These are phyloP conservation scores for Rhizopogon vinicolor DNA, from an alignment of 768 basidiomycete species.

Conservation along the genomic window DNA sequence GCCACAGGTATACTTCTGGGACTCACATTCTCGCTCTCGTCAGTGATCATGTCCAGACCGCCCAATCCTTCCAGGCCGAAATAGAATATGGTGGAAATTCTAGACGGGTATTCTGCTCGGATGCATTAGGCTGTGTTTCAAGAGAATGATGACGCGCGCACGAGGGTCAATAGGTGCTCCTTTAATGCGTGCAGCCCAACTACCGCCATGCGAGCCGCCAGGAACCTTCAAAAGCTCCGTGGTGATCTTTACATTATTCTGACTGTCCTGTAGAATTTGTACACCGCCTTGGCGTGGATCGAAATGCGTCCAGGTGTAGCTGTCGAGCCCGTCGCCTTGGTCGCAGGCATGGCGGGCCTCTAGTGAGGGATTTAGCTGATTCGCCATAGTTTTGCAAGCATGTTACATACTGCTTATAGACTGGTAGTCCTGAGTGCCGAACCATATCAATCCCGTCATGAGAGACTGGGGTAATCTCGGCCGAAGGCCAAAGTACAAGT, in stretches of 20 bases:
- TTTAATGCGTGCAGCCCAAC: constrained; percentile 83
- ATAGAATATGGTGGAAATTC: constrained; percentile 81
- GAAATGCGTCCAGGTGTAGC: constrained; percentile 85
- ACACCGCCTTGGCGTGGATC: constrained; percentile 84
- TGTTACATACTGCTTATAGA: constrained; percentile 56
- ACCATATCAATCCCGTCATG: constrained; percentile 93
- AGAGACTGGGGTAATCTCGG: constrained; percentile 85
- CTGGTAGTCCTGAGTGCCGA: constrained; percentile 81
- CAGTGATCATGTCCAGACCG: constrained; percentile 72
- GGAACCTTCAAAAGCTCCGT: constrained; percentile 86
- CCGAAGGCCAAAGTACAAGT: constrained; percentile 91
- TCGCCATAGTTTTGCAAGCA: background rate
- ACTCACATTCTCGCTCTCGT: constrained; percentile 69
- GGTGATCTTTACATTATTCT: constrained; percentile 82
- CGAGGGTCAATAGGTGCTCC: constrained; percentile 72
- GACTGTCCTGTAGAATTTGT: constrained; percentile 75
- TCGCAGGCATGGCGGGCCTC: constrained; percentile 86
- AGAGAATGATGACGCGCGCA: constrained; percentile 17
- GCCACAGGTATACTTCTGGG: background rate
- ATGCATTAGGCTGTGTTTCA: constrained; percentile 22
- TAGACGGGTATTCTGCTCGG: constrained; percentile 38
- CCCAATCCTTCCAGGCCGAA: constrained; percentile 86
- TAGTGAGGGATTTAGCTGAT: constrained; percentile 21
- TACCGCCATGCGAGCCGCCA: constrained; percentile 78
- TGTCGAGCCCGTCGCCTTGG: constrained; percentile 74